phyloP scores from a whole-genome alignment of 371 early-diverging fungal genomes.

The Thermomucor indicae-seudaticae region DNA sequence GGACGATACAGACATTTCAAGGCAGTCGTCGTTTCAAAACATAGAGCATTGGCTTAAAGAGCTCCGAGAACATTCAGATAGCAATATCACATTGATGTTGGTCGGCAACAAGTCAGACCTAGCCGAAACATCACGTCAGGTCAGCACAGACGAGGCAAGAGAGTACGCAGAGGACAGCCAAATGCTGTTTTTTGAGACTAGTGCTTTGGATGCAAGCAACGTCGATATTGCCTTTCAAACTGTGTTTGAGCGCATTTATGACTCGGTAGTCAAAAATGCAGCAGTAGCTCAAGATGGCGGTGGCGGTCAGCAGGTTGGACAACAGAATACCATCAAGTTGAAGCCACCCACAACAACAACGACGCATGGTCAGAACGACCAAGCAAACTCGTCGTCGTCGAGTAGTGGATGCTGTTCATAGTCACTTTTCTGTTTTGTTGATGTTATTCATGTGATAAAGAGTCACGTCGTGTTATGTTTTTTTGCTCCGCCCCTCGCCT shows the following conservation, averaged over 20 bases:
- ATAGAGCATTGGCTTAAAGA: constrained; percentile 95
- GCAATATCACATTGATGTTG: constrained; percentile 88
- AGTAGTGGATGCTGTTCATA: too few species aligned
- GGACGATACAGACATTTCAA: constrained; percentile 95
- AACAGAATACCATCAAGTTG: constrained; percentile 29
- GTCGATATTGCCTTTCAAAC: constrained; percentile 87
- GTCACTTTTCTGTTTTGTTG: too few species aligned
- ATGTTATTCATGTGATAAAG: too few species aligned
- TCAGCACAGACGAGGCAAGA: constrained; percentile 24
- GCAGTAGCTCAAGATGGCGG: constrained; percentile 14
- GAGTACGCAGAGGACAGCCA: constrained; percentile 82
- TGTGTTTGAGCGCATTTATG: constrained; percentile 20
- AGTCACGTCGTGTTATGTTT: too few species aligned
- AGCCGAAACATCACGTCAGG: constrained; percentile 52
- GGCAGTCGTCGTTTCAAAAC: constrained; percentile 90
- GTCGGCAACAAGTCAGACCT: constrained; percentile 99
- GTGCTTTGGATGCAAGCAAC: constrained; percentile 88
- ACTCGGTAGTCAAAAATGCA: constrained; percentile 26
- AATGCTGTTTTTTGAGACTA: constrained; percentile 92
- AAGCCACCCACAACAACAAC: constrained; percentile 21
- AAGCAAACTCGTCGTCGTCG: too few species aligned
- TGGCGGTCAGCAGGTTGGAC: constrained; percentile 5
- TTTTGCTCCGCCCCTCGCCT: too few species aligned
- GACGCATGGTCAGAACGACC: constrained; percentile 4
- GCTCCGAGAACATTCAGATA: constrained; percentile 94